Percentiles rank a stretch among this genome's conserved stretches.
phyloP scores from a whole-genome alignment of 1,284 basidiomycete species.

The Leccinum colubrinum region DNA sequence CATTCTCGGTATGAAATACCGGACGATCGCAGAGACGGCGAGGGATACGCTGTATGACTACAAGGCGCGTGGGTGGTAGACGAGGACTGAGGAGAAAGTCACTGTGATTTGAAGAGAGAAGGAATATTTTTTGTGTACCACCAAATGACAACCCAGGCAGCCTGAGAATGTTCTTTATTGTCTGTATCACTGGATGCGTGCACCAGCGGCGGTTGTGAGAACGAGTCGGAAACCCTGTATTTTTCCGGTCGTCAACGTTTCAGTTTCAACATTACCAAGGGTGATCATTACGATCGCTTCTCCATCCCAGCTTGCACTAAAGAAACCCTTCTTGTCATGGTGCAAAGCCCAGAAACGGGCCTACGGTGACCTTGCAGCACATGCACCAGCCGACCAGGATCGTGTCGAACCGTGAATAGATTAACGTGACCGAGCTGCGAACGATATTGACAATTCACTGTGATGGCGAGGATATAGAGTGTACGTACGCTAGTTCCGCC shows the following conservation, averaged over 20 bases:
- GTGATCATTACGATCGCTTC: slow-evolving; percentile 71
- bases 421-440: slow-evolving; percentile 81
- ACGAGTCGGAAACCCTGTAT: too few species aligned
- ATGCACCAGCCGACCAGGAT: slow-evolving; percentile 80
- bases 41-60: background rate
- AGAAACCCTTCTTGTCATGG: slow-evolving; percentile 79
- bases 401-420: slow-evolving; percentile 90
- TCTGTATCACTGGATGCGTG: too few species aligned
- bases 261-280: background rate
- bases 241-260: too few species aligned
- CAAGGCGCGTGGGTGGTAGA: background rate
- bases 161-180: too few species aligned
- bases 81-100: too few species aligned
- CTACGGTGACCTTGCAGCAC: slow-evolving; percentile 74
- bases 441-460: slow-evolving; percentile 11
- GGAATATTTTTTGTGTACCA: too few species aligned
- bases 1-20: background rate
- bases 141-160: too few species aligned
- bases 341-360: slow-evolving; percentile 82
- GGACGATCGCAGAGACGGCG: background rate
- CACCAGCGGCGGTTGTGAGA: too few species aligned
- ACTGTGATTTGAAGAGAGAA: too few species aligned
- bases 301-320: slow-evolving; percentile 95
- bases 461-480: slow-evolving; percentile 12
- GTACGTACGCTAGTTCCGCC: slow-evolving; percentile 77